Base-by-base conservation (phyloP, 169 alveolate species). In the Plasmodium gonderi region DNA sequence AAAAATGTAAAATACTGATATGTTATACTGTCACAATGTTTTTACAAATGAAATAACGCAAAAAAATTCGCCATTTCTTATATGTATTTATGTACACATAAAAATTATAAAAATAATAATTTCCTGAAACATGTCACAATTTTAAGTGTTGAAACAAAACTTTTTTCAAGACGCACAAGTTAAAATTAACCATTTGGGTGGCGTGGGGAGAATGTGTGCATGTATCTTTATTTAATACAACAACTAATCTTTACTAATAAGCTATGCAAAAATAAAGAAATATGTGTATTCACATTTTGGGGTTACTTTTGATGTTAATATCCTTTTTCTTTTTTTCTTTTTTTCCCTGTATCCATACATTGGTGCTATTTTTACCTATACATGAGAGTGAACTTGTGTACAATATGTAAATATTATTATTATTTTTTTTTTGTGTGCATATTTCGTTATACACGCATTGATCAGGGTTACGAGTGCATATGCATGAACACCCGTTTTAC, bases 81-180 rank as follows among this genome's bases (percentile, higher is more conserved):
- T 11, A n/a, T 36, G 26, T 60, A 60, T 60, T 29, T 60, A 36
- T 1, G 72, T 36, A 60, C 72, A 60, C 7, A 38, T 36, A 40
- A 38, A 38, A 29, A 78, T 36, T 49, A 29, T 23, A 49, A 78
- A 51, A 29, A 47, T 20, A 40, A 26, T 17, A 23, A 47, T 78
- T 49, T 78, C 81, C 64, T 40, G n/a, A n/a, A 75, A 31, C 68
- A 75, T 8, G 81, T 75, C 26, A 75, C 12, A 75, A 75, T 38
- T 60, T 45, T 23, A 40, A 31, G 51, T 11, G 68, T 36, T 75
- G 42, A 75, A 40, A 42, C 2, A 49, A 75, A 31, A 26, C 44
- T 26, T 49, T 26, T 42, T 40, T 31, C 17, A 31, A 36, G 17
- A 72, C 45, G 38, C 11, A 29, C 17, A 38, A 29, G 40, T 60